These are phyloP conservation scores for Prunus armeniaca DNA, from an alignment of 306 rosid species.

Conservation along the genomic window DNA sequence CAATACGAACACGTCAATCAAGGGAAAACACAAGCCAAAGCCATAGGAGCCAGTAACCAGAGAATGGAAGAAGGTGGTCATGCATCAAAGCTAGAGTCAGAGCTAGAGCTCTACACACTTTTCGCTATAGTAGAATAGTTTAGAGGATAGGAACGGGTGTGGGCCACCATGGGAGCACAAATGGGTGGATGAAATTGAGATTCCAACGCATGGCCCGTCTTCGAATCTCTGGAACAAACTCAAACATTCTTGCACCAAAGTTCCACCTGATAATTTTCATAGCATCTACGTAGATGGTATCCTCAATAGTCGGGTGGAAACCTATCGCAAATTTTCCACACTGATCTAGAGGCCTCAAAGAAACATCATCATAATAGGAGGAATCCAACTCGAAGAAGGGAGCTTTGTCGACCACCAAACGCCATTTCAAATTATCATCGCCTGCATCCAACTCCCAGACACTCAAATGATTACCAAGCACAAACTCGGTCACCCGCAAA, in stretches of 20 bases:
- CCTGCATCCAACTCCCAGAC: not conserved
- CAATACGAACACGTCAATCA: too few species aligned
- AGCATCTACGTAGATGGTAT: not conserved
- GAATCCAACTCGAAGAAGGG: not conserved
- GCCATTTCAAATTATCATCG: not conserved
- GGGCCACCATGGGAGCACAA: not conserved
- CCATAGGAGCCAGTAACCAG: too few species aligned
- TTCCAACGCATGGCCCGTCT: not conserved
- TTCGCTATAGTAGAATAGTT: too few species aligned
- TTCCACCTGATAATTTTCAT: not conserved
- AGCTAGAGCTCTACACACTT: too few species aligned
- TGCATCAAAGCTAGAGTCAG: too few species aligned
- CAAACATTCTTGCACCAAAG: not conserved
- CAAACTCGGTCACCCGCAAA: not conserved
- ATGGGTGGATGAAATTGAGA: not conserved
- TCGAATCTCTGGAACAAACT: not conserved
- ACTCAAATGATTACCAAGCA: not conserved
- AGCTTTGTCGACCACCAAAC: not conserved
- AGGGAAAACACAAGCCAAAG: too few species aligned
- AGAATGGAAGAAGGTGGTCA: too few species aligned
- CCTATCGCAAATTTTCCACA: too few species aligned
- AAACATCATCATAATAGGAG: not conserved
- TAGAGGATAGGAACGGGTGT: not conserved
- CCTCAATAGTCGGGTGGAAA: not conserved
- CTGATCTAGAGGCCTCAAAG: not conserved